phyloP scores from a whole-genome alignment of 768 basidiomycete genomes.

The Coprinopsis strossmayeri region DNA sequence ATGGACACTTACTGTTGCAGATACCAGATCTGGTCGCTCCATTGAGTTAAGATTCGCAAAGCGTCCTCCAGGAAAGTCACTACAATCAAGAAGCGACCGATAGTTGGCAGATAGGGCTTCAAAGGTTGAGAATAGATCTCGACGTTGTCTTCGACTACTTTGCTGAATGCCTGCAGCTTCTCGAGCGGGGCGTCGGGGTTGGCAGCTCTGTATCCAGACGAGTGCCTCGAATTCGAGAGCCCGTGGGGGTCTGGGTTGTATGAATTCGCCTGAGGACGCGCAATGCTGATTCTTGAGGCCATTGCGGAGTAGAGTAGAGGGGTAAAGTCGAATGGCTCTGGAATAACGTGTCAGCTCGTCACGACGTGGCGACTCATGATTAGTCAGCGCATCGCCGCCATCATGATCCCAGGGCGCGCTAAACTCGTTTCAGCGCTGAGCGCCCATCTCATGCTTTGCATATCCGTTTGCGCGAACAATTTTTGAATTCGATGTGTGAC shows the following conservation, averaged over 20 bases:
- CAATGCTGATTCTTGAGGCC: slow-evolving; percentile 80
- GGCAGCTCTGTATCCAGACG: slow-evolving; percentile 70
- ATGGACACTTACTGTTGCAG: slow-evolving; percentile 74
- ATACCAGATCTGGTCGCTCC: slow-evolving; percentile 98
- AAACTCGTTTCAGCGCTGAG: background rate
- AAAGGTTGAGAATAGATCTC: slow-evolving; percentile 92
- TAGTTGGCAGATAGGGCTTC: slow-evolving; percentile 88
- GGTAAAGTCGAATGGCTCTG: slow-evolving; percentile 14
- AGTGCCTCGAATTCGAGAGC: slow-evolving; percentile 64
- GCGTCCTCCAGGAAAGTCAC: slow-evolving; percentile 99
- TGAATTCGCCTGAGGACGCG: slow-evolving; percentile 55
- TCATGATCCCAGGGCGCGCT: background rate
- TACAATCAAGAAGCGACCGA: slow-evolving; percentile 95
- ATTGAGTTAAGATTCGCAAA: slow-evolving; percentile 87
- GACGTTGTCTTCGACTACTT: slow-evolving; percentile 83
- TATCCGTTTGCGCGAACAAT: no score
- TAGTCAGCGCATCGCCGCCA: slow-evolving; percentile 3
- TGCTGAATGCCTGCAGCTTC: slow-evolving; percentile 63
- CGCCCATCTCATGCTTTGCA: background rate
- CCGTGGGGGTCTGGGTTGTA: slow-evolving; percentile 76
- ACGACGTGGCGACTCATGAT: slow-evolving; percentile 35
- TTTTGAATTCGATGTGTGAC: no score
- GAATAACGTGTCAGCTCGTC: slow-evolving; percentile 37
- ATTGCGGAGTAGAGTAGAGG: slow-evolving; percentile 35
- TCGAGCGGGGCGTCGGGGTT: slow-evolving; percentile 80